Base-by-base conservation (phyloP, 2,329 filamentous ascomycete genomes). In the Diplodia corticola region DNA sequence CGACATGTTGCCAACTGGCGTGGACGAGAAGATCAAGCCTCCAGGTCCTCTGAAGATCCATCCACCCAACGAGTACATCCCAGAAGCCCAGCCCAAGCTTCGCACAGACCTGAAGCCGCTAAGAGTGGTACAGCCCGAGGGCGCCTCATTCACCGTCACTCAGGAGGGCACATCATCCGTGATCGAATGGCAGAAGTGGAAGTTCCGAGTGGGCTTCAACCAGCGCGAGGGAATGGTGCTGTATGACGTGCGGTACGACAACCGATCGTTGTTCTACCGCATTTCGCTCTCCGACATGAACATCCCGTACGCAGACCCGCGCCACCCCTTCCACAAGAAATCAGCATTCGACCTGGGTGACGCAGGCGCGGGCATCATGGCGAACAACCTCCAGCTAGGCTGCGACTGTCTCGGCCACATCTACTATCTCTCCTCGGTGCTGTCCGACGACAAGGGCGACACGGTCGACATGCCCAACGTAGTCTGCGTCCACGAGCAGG, bases 391-490 rank as follows among this genome's bases (percentile, higher is more conserved):
- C 2, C 85, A 89, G 70, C 80, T 91, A 1, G 89, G 89, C 30
- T 91, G 89, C 71, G 89, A 91, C 73, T 91, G 89, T 71, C 80
- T 91, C 0, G 89, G 89, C 3, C 86, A 87, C 20, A 91, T 91
- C 72, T 85, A 90, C 72, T 91, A 91, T 70, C 82, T 91, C 46
- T 83, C 83, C 64, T 84, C 83, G 3, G 82, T 86, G 17, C 76
- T 89, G 1, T 82, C 83, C 15, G 83, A 88, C 67, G 84, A 85
- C 70, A 85, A 87, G 67, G 89, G 88, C 20, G 81, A 84, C 17
- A 82, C 85, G 0, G 73, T 85, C 2, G 77, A 82, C 1, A 84
- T 89, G 80, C 84, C 87, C n/a, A 91, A 90, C 67, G 85, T 87
- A 13, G 80, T 91, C 44, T 91, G 89, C 72, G 82, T 91, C 59